phyloP scores from a whole-genome alignment of 2,329 filamentous ascomycete genomes.

The Chaetothyriales sp. region DNA sequence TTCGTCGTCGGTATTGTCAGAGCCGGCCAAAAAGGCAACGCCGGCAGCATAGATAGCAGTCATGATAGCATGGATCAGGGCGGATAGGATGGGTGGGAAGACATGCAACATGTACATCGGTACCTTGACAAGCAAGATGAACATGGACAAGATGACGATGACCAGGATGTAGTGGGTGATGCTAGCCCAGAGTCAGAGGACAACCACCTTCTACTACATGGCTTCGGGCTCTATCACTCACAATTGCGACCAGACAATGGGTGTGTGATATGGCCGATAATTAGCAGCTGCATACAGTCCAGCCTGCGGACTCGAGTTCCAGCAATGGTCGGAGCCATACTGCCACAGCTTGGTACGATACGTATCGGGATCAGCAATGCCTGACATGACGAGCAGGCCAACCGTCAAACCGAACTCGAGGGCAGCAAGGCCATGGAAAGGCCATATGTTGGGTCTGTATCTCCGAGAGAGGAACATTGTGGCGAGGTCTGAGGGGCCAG shows the following conservation, averaged over 20 bases:
- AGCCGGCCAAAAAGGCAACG: constrained; percentile 39
- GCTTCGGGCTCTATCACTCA: constrained; percentile 22
- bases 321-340: constrained; percentile 45
- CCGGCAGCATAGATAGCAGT: constrained; percentile 40
- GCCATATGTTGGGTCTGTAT: constrained; percentile 35
- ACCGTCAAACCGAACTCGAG: constrained; percentile 44
- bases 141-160: constrained; percentile 44
- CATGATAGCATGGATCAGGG: constrained; percentile 37
- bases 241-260: constrained; percentile 47
- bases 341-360: constrained; percentile 48
- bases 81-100: constrained; percentile 41
- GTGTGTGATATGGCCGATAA: constrained; percentile 37
- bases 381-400: constrained; percentile 43
- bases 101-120: constrained; percentile 42
- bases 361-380: constrained; percentile 45
- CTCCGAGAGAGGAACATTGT: constrained; percentile 35
- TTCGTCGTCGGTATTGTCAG: constrained; percentile 42
- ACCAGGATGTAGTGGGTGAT: constrained; percentile 47
- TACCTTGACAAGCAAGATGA: constrained; percentile 43
- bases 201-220: not conserved
- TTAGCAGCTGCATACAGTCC: constrained; percentile 45
- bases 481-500: not conserved
- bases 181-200: constrained; percentile 24
- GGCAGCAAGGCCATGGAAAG: constrained; percentile 38
- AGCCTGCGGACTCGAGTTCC: constrained; percentile 44